A percentile compares a stretch with the other conserved stretches of the same genome.
phyloP scores from a whole-genome alignment of 768 basidiomycete species.

The Lentinula guzmanii region DNA sequence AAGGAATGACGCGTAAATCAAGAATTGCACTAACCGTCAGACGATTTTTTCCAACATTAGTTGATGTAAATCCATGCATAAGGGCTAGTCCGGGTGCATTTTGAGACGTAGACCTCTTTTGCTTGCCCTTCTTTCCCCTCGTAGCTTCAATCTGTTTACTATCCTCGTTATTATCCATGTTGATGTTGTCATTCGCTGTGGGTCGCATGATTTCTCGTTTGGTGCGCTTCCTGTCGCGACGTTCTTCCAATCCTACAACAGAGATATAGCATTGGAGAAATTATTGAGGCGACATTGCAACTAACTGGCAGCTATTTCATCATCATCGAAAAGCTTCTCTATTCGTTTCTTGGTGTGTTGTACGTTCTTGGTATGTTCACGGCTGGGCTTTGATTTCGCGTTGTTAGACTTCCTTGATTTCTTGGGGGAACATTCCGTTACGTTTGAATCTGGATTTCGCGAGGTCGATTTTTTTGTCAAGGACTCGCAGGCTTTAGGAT shows the following conservation, averaged over 20 bases:
- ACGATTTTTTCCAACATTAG: constrained; percentile 55
- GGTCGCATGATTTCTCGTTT: constrained; percentile 51
- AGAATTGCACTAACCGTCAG: constrained; percentile 41
- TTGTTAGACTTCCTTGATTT: not conserved
- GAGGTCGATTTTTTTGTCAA: constrained; percentile 1
- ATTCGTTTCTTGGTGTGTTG: constrained; percentile 5
- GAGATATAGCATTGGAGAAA: not conserved
- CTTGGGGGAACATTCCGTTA: not conserved
- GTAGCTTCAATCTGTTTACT: constrained; percentile 13
- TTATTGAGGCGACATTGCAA: constrained; percentile 3
- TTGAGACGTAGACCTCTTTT: constrained; percentile 24
- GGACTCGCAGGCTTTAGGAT: constrained; percentile 5
- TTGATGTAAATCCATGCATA: constrained; percentile 62
- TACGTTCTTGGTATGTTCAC: not conserved
- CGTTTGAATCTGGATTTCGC: not conserved
- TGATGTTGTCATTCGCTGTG: constrained; percentile 12
- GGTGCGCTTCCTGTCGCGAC: constrained; percentile 56
- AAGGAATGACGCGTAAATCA: not conserved
- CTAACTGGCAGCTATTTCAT: constrained; percentile 19
- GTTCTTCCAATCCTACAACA: constrained; percentile 51
- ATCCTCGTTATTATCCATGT: constrained; percentile 9
- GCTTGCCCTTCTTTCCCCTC: constrained; percentile 11
- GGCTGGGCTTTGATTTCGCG: not conserved
- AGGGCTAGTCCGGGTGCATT: constrained; percentile 42
- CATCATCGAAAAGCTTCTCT: constrained; percentile 7